Percentiles rank a stretch among this genome's conserved stretches.
Evolutionary conservation across 495 filamentous ascomycete genomes (phyloP).

Genomic region (Recurvomyces mirabilis): DNA sequence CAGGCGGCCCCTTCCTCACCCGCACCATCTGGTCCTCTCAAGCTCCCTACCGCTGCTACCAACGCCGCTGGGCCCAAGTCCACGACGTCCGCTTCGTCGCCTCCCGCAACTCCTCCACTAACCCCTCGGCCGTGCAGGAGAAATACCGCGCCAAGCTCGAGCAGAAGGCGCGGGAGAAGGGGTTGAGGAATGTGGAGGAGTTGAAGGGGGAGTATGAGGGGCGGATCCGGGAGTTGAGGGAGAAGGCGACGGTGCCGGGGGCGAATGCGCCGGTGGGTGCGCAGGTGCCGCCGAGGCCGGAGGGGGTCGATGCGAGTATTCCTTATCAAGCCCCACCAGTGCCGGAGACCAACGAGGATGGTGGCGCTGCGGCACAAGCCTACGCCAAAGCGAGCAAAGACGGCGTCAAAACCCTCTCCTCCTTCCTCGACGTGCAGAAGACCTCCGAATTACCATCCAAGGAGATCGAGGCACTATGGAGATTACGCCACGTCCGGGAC

Average conservation of each 20-base stretch:
- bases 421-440: slow-evolving; percentile 75
- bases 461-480: slow-evolving; percentile 84
- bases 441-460: slow-evolving; percentile 57
- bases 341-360: slow-evolving; percentile 12
- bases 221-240: slow-evolving; percentile 57
- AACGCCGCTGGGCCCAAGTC: slow-evolving; percentile 82
- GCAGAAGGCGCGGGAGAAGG: slow-evolving; percentile 72
- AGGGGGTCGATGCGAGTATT: slow-evolving; percentile 2
- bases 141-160: slow-evolving; percentile 82
- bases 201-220: slow-evolving; percentile 74
- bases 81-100: slow-evolving; percentile 85
- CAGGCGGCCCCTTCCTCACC: slow-evolving; percentile 23
- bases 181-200: slow-evolving; percentile 59
- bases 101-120: slow-evolving; percentile 49
- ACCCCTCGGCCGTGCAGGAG: slow-evolving; percentile 55
- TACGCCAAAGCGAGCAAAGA: slow-evolving; percentile 26
- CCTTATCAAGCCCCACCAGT: slow-evolving; percentile 24
- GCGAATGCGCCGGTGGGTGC: slow-evolving; percentile 37
- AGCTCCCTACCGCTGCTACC: slow-evolving; percentile 30
- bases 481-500: slow-evolving; percentile 65
- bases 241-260: slow-evolving; percentile 46
- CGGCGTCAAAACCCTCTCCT: slow-evolving; percentile 67
- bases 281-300: slow-evolving; percentile 15
- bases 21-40: slow-evolving; percentile 17
- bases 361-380: not conserved